These are phyloP conservation scores for Solanum paucissectum DNA, from an alignment of 257 asterid species.

Conservation along the genomic window DNA sequence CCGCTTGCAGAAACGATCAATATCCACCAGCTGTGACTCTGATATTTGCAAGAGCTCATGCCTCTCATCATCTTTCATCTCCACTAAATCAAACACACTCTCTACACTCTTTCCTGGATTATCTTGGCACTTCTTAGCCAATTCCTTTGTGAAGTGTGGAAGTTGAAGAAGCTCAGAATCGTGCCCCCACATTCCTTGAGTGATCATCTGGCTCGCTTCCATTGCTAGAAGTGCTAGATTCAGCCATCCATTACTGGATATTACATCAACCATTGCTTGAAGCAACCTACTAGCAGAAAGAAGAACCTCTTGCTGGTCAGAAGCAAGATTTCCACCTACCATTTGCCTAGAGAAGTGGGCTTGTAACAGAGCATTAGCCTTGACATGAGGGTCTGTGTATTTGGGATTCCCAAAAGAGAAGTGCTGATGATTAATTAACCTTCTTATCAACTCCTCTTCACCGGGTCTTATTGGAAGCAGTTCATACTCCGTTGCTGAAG, in stretches of 20 bases:
- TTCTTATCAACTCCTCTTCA: conserved; percentile 26
- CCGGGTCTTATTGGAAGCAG: conserved; percentile 22
- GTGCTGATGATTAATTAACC: conserved; percentile 24
- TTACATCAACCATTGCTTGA: conserved; percentile 35
- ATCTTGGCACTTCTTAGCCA: conserved; percentile 26
- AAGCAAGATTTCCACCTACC: conserved; percentile 19
- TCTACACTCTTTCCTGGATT: conserved; percentile 26
- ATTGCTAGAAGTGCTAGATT: conserved; percentile 23
- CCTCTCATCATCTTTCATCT: conserved; percentile 27
- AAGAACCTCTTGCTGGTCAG: conserved; percentile 25
- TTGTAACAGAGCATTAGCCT: conserved; percentile 26
- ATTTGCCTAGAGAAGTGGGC: conserved; percentile 29
- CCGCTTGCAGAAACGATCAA: conserved; percentile 19
- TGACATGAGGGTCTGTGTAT: conserved; percentile 21
- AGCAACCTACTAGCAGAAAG: conserved; percentile 20
- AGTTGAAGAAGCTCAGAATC: conserved; percentile 25
- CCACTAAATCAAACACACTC: conserved; percentile 22
- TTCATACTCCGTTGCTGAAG: conserved; percentile 29
- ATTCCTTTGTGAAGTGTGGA: conserved; percentile 25
- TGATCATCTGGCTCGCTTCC: conserved; percentile 30
- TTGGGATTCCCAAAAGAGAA: conserved; percentile 20
- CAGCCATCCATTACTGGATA: conserved; percentile 30
- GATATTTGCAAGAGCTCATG: conserved; percentile 27
- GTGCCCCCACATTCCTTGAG: conserved; percentile 29
- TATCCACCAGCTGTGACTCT: conserved; percentile 19